Conservation (phyloP, 2,329 filamentous ascomycete genomes). For the Cordyceps fumosorosea region DNA sequence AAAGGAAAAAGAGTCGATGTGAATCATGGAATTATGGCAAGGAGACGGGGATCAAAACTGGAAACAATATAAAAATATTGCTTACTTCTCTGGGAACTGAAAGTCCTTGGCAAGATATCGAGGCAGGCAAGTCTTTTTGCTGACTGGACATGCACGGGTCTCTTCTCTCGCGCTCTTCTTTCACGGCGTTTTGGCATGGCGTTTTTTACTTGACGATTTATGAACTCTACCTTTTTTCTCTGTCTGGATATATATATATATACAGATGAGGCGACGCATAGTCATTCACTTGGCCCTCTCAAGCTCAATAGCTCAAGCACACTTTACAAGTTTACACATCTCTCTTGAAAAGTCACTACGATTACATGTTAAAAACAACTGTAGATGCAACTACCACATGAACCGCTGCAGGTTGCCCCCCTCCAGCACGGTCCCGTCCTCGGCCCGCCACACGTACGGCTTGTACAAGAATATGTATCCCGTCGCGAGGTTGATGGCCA, state of each 20-base stretch:
- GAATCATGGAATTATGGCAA: neutral
- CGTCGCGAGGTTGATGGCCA: constrained; percentile 57
- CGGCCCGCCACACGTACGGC: constrained; percentile 59
- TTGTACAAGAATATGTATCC: constrained; percentile 64
- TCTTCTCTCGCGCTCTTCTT: neutral
- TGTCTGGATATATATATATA: constrained; percentile 4
- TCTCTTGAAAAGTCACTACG: neutral
- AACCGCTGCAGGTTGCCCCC: constrained; percentile 63
- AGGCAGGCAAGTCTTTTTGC: neutral
- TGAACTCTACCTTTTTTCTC: neutral
- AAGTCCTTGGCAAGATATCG: too few species aligned
- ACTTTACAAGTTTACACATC: neutral
- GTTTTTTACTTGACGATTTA: neutral
- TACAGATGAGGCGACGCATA: constrained; percentile 1
- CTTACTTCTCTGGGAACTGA: too few species aligned
- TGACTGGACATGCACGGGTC: neutral
- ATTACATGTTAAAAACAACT: neutral
- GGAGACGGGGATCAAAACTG: neutral
- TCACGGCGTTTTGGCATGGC: constrained; percentile 4
- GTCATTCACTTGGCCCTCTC: neutral
- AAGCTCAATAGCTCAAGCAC: neutral
- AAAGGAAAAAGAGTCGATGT: neutral
- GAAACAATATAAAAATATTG: too few species aligned
- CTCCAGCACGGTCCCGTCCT: constrained; percentile 46
- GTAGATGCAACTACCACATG: constrained; percentile 56